Base-by-base conservation (phyloP, 1,284 basidiomycete genomes). In the Leccinum angustisporum region DNA sequence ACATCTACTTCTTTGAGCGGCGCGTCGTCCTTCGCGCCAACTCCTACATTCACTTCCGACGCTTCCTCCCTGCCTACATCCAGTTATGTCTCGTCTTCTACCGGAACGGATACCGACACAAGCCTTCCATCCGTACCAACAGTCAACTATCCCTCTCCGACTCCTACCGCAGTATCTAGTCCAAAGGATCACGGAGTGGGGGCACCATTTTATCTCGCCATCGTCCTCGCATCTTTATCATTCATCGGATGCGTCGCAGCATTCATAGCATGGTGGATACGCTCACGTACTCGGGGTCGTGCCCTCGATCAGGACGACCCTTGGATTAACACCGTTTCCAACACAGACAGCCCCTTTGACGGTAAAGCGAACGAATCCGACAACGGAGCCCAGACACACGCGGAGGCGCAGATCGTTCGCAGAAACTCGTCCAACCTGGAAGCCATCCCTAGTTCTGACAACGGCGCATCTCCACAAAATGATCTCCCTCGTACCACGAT, bases 181-280 rank as follows among this genome's bases (percentile, higher is more conserved):
- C 60, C 68, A 1, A 59, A n/a, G 25, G 66, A 64, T 51, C 71
- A 68, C n/a, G 71, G 69, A 3, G 59, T 70, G 8, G 72, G 72
- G 2, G 72, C 70, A 14, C 69, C 74, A 8, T 76, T 76, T 52
- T 76, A 76, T 56, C 40, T 76, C 2, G 72, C 73, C n/a, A 63
- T 76, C 10, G 69, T 76, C 13, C 69, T 73, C 2, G 73, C 70
- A 27, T 65, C 72, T 0, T 61, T 76, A 58, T 71, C 69, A 8
- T 63, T 72, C 18, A 16, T 73, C 16, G 72, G 72, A 31, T 76
- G 73, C 48, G 30, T 76, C 13, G 30, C 72, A 1, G 74, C 72
- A 13, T 62, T 75, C 33, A 54, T 75, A 14, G 73, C 67, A 11
- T 76, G 72, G 73, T 75, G 64, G 60, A 67, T 75, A 56, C 67